phyloP scores from a whole-genome alignment of 2,329 filamentous ascomycete genomes.

The Neobulgaria alba region DNA sequence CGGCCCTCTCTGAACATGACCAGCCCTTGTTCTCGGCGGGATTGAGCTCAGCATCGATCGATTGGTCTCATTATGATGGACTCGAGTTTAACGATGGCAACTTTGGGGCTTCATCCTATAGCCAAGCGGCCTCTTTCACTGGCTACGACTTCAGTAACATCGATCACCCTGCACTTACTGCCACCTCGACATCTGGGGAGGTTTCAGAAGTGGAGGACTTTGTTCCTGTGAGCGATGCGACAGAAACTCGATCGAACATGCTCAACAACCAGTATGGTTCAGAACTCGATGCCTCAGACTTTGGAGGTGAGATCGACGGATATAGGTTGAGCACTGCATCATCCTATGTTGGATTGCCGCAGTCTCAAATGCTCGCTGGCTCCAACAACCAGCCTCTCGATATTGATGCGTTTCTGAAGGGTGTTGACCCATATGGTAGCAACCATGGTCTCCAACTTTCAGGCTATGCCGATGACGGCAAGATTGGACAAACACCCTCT shows the following conservation, averaged over 20 bases:
- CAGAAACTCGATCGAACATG: constrained; percentile 25
- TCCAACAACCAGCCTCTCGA: constrained; percentile 43
- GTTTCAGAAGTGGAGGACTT: constrained; percentile 60
- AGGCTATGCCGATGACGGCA: constrained; percentile 27
- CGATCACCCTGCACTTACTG: constrained; percentile 47
- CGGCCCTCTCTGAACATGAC: constrained; percentile 38
- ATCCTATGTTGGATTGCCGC: constrained; percentile 40
- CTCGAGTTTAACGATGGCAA: constrained; percentile 41
- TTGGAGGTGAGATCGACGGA: constrained; percentile 35
- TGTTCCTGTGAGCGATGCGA: constrained; percentile 34
- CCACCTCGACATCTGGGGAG: constrained; percentile 55
- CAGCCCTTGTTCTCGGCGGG: constrained; percentile 54
- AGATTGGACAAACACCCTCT: constrained; percentile 34
- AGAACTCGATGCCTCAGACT: constrained; percentile 31
- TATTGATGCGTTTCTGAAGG: constrained; percentile 47
- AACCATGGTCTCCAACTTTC: constrained; percentile 14
- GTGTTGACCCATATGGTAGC: constrained; percentile 10
- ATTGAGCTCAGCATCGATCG: constrained; percentile 45
- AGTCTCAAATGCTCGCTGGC: constrained; percentile 36
- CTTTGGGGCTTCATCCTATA: constrained; percentile 46
- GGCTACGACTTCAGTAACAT: constrained; percentile 46
- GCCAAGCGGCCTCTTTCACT: constrained; percentile 45
- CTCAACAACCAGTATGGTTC: constrained; percentile 34
- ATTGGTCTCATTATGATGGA: constrained; percentile 45
- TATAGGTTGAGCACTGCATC: constrained; percentile 41